Conservation (phyloP, 441 rosid genomes). For the Biscutella laevigata region DNA sequence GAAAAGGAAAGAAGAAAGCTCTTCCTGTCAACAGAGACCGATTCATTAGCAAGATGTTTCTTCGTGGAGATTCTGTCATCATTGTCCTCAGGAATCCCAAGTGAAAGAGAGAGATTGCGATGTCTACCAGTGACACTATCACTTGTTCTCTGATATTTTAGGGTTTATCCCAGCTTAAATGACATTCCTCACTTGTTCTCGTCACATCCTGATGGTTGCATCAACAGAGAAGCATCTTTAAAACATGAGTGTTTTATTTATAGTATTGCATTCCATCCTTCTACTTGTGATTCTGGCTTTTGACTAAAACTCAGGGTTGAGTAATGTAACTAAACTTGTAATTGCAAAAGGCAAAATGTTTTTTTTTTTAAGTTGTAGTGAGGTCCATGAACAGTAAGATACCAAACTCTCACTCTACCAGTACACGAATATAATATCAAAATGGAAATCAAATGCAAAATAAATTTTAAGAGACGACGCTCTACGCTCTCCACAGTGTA, state of each 20-base stretch:
- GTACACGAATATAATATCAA: constrained; percentile 18
- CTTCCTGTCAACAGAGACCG: constrained; percentile 85
- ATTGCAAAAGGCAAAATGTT: constrained; percentile 4
- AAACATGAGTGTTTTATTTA: not conserved
- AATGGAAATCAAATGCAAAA: constrained; percentile 9
- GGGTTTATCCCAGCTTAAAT: no score
- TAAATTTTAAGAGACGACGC: constrained; percentile 4
- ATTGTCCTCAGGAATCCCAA: constrained; percentile 91
- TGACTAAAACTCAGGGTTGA: not conserved
- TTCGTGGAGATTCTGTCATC: constrained; percentile 90
- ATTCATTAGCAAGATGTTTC: constrained; percentile 93
- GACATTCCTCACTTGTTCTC: not conserved
- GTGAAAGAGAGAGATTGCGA: constrained; percentile 18
- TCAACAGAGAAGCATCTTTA: not conserved
- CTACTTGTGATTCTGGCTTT: not conserved
- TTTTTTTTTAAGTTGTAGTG: constrained; percentile 7
- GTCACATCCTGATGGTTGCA: constrained; percentile 5
- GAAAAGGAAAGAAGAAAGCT: constrained; percentile 96
- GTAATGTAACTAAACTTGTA: not conserved
- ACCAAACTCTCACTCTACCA: constrained; percentile 19
- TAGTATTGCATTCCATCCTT: not conserved
- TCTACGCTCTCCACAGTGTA: not conserved
- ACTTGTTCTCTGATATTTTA: no score
- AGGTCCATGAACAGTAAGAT: constrained; percentile 17
- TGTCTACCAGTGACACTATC: not conserved